Evolutionary conservation across 1,139 yeast genomes (phyloP).

Genomic region (Kluyveromyces sp.): DNA sequence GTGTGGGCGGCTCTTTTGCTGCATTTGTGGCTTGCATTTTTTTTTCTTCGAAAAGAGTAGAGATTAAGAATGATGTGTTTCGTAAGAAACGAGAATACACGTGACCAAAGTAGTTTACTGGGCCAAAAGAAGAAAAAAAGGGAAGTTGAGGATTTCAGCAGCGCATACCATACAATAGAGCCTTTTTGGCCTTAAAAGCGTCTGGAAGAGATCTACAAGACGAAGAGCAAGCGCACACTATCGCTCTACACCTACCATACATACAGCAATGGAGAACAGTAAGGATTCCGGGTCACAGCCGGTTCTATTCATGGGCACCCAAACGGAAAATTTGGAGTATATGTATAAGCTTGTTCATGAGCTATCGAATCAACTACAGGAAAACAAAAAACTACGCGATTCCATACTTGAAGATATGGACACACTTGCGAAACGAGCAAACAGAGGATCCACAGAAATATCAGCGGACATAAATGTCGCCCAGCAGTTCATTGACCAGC

Average conservation of each 20-base stretch:
- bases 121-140: no score
- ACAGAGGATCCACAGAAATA: constrained; percentile 1
- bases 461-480: neutral
- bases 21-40: no score
- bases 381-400: constrained; percentile 18
- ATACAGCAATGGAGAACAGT: neutral
- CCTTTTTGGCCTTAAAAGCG: no score
- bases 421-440: constrained; percentile 12
- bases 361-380: constrained; percentile 14
- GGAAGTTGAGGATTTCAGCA: no score
- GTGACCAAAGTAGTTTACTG: no score
- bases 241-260: neutral
- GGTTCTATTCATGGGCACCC: constrained; percentile 23
- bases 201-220: no score
- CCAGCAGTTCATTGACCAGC: neutral
- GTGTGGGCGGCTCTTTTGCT: no score
- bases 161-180: no score
- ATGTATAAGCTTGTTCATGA: constrained; percentile 19
- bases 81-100: no score
- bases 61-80: no score
- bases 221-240: no score
- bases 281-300: constrained; percentile 10
- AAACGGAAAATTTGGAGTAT: constrained; percentile 22
- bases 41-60: no score
- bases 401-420: constrained; percentile 17